A percentile compares a stretch with the other conserved stretches of the same genome.
Evolutionary conservation across 2,329 filamentous ascomycete species (phyloP).

Genomic region (Mycosphaerella sp.): DNA sequence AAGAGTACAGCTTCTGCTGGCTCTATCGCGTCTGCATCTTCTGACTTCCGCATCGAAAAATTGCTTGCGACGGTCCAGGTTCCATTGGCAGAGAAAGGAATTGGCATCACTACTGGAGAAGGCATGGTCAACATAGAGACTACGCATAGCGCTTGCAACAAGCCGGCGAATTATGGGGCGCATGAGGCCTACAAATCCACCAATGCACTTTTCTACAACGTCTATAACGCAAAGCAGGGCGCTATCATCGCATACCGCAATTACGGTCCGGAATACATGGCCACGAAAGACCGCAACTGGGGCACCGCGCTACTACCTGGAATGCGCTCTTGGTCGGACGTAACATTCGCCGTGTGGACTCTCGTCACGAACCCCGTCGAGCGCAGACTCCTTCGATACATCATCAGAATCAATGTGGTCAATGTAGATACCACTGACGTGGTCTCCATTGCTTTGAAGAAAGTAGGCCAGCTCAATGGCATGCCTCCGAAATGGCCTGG

Average conservation of each 20-base stretch:
- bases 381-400: conserved; percentile 4
- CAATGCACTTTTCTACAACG: conserved; percentile 5
- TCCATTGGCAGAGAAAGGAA: neutral
- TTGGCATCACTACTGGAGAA: conserved; percentile 1
- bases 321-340: conserved; percentile 12
- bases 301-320: neutral
- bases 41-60: neutral
- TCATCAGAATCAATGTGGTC: conserved; percentile 10
- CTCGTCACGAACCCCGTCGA: conserved; percentile 2
- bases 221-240: conserved; percentile 9
- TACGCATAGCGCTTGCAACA: neutral
- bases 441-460: conserved; percentile 13
- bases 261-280: conserved; percentile 7
- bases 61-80: neutral
- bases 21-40: neutral
- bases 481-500: conserved; percentile 15
- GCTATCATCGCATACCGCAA: conserved; percentile 12
- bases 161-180: conserved; percentile 1
- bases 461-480: conserved; percentile 6
- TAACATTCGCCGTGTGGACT: conserved; percentile 14
- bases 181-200: neutral
- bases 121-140: conserved; percentile 9
- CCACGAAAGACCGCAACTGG: neutral
- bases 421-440: conserved; percentile 14
- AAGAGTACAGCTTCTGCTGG: neutral